Evolutionary conservation across 2,329 filamentous ascomycete species (phyloP).

Genomic region (Cladosporium sp.): DNA sequence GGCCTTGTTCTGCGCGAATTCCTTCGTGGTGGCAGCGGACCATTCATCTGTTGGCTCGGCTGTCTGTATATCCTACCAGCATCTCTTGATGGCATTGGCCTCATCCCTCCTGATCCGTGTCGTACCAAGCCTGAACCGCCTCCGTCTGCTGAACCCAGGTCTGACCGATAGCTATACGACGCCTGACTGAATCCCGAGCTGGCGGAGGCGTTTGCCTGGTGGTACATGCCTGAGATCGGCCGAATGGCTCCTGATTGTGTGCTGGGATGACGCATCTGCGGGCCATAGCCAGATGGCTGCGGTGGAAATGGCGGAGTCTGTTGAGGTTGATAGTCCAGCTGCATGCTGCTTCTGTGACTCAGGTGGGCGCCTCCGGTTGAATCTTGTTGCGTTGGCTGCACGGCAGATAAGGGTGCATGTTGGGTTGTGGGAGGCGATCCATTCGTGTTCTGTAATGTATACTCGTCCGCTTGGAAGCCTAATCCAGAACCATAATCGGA

Average conservation of each 20-base stretch:
- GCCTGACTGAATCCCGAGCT: slow-evolving; percentile 40
- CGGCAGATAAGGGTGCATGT: neutral
- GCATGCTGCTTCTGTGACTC: slow-evolving; percentile 41
- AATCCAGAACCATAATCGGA: slow-evolving; percentile 34
- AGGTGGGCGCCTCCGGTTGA: slow-evolving; percentile 27
- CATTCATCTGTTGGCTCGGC: slow-evolving; percentile 50
- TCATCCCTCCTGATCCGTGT: slow-evolving; percentile 60
- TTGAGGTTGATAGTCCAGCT: slow-evolving; percentile 39
- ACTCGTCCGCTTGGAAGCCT: slow-evolving; percentile 39
- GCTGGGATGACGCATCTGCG: slow-evolving; percentile 26
- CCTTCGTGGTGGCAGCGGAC: slow-evolving; percentile 67
- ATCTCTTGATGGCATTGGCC: slow-evolving; percentile 59
- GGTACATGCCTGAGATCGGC: slow-evolving; percentile 46
- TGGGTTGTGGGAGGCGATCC: slow-evolving; percentile 2
- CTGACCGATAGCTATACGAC: slow-evolving; percentile 47
- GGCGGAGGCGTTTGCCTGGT: slow-evolving; percentile 44
- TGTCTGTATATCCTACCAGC: slow-evolving; percentile 65
- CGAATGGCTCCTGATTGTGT: slow-evolving; percentile 28
- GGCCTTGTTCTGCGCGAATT: slow-evolving; percentile 61
- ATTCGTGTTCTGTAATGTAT: slow-evolving; percentile 28
- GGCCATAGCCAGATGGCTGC: slow-evolving; percentile 19
- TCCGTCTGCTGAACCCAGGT: slow-evolving; percentile 30
- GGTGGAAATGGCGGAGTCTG: slow-evolving; percentile 31
- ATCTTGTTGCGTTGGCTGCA: slow-evolving; percentile 2
- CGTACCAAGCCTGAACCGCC: slow-evolving; percentile 51